Percentiles rank a stretch among this genome's conserved stretches.
These are phyloP conservation scores for Crinitomyces ghanaensis DNA, from an alignment of 805 yeast species.

Conservation along the genomic window DNA sequence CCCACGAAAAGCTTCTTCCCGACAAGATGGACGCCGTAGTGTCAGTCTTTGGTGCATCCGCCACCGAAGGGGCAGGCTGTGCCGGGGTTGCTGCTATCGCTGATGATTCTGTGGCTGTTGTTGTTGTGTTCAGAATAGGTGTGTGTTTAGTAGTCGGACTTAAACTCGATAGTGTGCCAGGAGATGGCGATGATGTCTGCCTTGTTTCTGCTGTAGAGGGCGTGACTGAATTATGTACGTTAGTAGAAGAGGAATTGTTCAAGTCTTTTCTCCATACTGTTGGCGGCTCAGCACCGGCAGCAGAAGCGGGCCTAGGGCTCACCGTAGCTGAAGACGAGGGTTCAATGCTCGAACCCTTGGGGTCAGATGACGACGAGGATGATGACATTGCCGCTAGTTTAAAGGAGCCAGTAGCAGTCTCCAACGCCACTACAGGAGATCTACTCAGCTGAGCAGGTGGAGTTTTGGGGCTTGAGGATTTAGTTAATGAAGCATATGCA, in stretches of 20 bases:
- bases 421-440: conserved; percentile 10
- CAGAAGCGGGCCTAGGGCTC: no score
- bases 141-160: neutral
- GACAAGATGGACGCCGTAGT: no score
- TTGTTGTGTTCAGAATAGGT: no score
- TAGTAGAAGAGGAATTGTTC: no score
- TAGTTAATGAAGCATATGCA: no score
- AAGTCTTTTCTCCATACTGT: conserved; percentile 19
- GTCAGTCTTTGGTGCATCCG: conserved; percentile 2
- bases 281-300: conserved; percentile 11
- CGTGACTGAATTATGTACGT: no score
- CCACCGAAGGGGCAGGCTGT: neutral
- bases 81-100: neutral
- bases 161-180: conserved; percentile 2
- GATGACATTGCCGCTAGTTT: conserved; percentile 16
- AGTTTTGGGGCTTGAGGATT: conserved; percentile 9
- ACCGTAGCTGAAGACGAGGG: conserved; percentile 11
- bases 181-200: conserved; percentile 5
- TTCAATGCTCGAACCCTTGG: conserved; percentile 11
- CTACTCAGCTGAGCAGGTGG: conserved; percentile 7
- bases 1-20: no score
- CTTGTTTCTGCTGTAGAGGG: no score
- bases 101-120: neutral
- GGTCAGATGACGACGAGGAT: no score
- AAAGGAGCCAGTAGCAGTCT: conserved; percentile 20